Evolutionary conservation across 1,284 basidiomycete species (phyloP).

Genomic region (Phlebopus sp.): DNA sequence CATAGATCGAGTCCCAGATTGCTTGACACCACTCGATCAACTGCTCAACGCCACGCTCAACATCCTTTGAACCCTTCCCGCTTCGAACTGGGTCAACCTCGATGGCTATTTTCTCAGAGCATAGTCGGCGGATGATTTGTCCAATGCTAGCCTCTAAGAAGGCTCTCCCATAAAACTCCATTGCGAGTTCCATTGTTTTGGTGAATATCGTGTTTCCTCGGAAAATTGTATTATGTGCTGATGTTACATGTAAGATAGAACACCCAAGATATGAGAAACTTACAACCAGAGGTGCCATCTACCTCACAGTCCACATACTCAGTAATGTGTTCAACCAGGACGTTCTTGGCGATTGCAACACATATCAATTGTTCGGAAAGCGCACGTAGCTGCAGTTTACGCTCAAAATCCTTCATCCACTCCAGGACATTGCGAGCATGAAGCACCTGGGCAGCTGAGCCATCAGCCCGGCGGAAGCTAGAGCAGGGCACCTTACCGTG

Average conservation of each 20-base stretch:
- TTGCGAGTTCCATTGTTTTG: slow-evolving; percentile 75
- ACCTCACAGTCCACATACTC: slow-evolving; percentile 67
- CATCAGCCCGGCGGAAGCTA: slow-evolving; percentile 5
- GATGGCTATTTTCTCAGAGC: slow-evolving; percentile 66
- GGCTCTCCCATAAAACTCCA: slow-evolving; percentile 69
- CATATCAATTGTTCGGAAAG: slow-evolving; percentile 59
- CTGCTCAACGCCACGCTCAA: slow-evolving; percentile 67
- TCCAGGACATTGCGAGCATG: slow-evolving; percentile 66
- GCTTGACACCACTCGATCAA: slow-evolving; percentile 73
- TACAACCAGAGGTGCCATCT: slow-evolving; percentile 59
- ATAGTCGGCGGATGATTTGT: slow-evolving; percentile 61
- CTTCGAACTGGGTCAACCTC: slow-evolving; percentile 74
- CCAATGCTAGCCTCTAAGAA: slow-evolving; percentile 81
- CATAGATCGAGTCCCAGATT: slow-evolving; percentile 78
- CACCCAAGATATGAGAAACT: slow-evolving; percentile 22
- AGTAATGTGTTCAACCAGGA: slow-evolving; percentile 62
- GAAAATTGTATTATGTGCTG: slow-evolving; percentile 68
- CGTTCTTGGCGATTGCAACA: slow-evolving; percentile 64
- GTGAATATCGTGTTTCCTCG: slow-evolving; percentile 80
- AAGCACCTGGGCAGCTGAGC: slow-evolving; percentile 44
- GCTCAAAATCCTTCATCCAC: slow-evolving; percentile 71
- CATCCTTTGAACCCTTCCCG: slow-evolving; percentile 54
- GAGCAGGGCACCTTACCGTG: slow-evolving; percentile 38
- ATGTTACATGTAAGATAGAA: slow-evolving; percentile 6
- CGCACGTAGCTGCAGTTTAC: slow-evolving; percentile 59